Evolutionary conservation across 495 filamentous ascomycete species (phyloP), one percentile per base, ranked within the genome.

Genomic region (Neurospora sp.): DNA sequence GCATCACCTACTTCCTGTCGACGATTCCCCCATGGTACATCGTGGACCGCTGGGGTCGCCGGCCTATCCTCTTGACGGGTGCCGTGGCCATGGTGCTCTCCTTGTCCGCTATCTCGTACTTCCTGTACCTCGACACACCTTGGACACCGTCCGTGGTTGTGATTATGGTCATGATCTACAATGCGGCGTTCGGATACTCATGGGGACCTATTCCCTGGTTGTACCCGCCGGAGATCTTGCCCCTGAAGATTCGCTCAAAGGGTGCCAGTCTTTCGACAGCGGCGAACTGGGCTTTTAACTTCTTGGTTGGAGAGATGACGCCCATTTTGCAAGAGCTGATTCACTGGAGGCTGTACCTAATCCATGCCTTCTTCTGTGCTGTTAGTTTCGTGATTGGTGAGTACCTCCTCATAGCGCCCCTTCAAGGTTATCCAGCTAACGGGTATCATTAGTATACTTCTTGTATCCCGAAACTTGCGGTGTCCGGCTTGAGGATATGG

Each of bases 121-220:
- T 97, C 82, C 93, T 98, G 76, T 95, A 90, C 82, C 90, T 98
- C 72, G 90, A 97, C 73, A 87, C 97, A 61, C 75, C 79, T 5
- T 85, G 86, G 46, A 98, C 96, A 12, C 93, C 92, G 9, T 91
- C 85, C 5, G 83, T 97, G 76, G 96, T 97, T 14, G 96, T 98
- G 68, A 81, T 97, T 27, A 93, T 97, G 79, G 96, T 99, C 74
- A 97, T 99, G 90, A 91, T 97, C 68, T 99, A 99, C 83, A 99
- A 99, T 79, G 96, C 96, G 16, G 92, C 96, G 20, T 99, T 99
- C 78, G 96, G 96, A 39, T 96, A 94, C 73, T 98, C 95, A n/a
- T 99, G 96, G 96, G 96, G 96, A 40, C 96, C 96, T 4, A 94
- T 99, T 70, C 96, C 96, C 0, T 99, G 96, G 96, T 87, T 98